Base-by-base conservation (phyloP, 2,329 filamentous ascomycete species). In the Aspergillus jensenii region DNA sequence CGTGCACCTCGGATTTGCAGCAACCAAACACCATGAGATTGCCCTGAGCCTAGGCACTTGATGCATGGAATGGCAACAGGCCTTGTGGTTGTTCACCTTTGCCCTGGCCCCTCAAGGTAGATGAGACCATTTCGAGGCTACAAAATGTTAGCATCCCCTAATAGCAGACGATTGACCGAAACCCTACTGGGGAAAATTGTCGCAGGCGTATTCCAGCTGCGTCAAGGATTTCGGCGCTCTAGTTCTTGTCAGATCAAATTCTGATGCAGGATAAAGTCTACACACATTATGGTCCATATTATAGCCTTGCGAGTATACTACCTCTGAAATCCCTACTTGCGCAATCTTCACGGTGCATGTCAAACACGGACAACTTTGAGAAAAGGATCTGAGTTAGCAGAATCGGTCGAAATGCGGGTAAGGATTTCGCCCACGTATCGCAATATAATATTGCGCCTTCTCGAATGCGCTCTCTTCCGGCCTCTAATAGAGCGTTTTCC, bases 341-440 rank as follows among this genome's bases (percentile, higher is more conserved):
- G 91, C 90, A 69, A 99, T 98, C 80, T 99, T 99, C 79, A 99
- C 96, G 68, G 91, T 96, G 76, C 95, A 99, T 2, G 95, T 99
- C 74, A 99, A 80, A 73, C 95, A 99, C 4, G 95, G 95, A 75
- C 95, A 99, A 0, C 82, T 84, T 59, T 50, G 47, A 7, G 17
- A 44, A 17, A 21, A 12, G 9, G n/a, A 27, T 4, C 15, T 55
- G 31, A 55, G 45, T 31, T 27, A 15, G 9, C 33, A 44, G 25
- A 15, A 21, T 11, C 15, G 21, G n/a, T n/a, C 52, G 17, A 31
- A 17, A 27, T 27, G 27, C 43, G 9, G 27, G 43, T n/a, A 52
- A 41, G 25, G 51, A 21, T 67, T 76, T 66, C 27, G 8, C 27
- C 27, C 62, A 82, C 65, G 93, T 97, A 72, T 97, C 91, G 76